Evolutionary conservation across 2,329 filamentous ascomycete species (phyloP).

Genomic region (Clarireedia paspali): DNA sequence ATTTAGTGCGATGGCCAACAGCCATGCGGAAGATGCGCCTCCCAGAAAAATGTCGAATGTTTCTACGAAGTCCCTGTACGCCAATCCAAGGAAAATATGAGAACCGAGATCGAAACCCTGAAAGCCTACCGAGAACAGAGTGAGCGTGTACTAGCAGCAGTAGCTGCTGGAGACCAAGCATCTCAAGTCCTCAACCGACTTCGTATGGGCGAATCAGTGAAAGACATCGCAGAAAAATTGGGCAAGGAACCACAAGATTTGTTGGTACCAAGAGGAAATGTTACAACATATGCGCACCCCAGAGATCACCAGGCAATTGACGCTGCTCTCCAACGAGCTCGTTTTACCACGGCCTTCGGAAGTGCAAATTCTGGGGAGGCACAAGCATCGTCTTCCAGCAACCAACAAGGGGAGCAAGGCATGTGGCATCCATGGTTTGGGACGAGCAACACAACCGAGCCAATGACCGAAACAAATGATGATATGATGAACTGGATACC

Average conservation of each 20-base stretch:
- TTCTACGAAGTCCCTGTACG: conserved; percentile 55
- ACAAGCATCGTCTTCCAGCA: background rate
- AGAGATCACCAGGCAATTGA: conserved; percentile 30
- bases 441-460: background rate
- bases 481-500: conserved; percentile 28
- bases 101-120: conserved; percentile 50
- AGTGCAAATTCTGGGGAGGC: conserved; percentile 40
- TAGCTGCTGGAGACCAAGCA: conserved; percentile 30
- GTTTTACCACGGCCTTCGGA: conserved; percentile 39
- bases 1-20: conserved; percentile 50
- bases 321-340: conserved; percentile 24
- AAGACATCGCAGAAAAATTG: conserved; percentile 50
- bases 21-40: conserved; percentile 42
- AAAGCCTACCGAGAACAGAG: conserved; percentile 46
- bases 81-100: conserved; percentile 55
- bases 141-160: conserved; percentile 48
- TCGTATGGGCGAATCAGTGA: conserved; percentile 45
- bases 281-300: conserved; percentile 25
- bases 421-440: conserved; percentile 1
- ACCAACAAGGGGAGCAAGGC: conserved; percentile 4
- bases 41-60: conserved; percentile 47
- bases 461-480: background rate
- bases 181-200: conserved; percentile 45
- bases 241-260: conserved; percentile 27
- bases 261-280: conserved; percentile 13